Base-by-base conservation (phyloP, 495 filamentous ascomycete species). In the Corynascus novoguineensis region DNA sequence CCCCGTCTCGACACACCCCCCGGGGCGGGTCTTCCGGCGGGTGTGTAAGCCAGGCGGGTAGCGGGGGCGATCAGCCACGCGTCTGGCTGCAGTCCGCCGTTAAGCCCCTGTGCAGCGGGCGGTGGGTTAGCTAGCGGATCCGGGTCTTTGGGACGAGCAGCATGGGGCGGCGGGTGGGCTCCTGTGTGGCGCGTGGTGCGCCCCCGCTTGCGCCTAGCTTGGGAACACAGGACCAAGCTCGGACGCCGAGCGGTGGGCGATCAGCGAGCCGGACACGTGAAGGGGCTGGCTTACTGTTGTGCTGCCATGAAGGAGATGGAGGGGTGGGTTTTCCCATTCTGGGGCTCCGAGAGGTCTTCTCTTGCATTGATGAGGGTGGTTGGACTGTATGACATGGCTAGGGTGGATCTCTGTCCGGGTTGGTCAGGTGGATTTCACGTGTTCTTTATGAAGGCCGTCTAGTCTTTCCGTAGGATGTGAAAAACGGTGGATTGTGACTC, bases 271-370 rank as follows among this genome's bases (percentile, higher is more conserved):
- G 15, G 52, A 12, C 52, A 54, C 52, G 41, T 46, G 41, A 46
- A 29, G 38, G 14, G 38, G 28, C 15, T 21, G 31, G 29, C n/a
- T 40, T 10, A 21, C 37, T 31, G n/a, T 15, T 19, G n/a, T n/a
- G 12, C 22, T 9, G 37, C 11, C 5, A 27, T 15, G n/a, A n/a
- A 29, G 31, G 22, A 38, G 51, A 17, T 17, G 49, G 21, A 31
- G 15, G 50, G 35, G 42, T 17, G 48, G 53, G 53, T 53, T 67
- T 64, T 65, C 65, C 69, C 57, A 55, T 68, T 71, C 60, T 38
- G 49, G 64, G 66, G 66, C 55, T 10, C 44, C 28, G 46, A 54
- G 64, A 57, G 50, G 50, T 17, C 34, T 51, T 22, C 35, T 52
- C 34, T 40, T 25, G 29, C 28, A 4, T n/a, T 10, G 49, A 17